Evolutionary conservation across 305 asterid species (phyloP), one percentile per base, ranked within the genome.

Genomic region (Fraxinus sp.): DNA sequence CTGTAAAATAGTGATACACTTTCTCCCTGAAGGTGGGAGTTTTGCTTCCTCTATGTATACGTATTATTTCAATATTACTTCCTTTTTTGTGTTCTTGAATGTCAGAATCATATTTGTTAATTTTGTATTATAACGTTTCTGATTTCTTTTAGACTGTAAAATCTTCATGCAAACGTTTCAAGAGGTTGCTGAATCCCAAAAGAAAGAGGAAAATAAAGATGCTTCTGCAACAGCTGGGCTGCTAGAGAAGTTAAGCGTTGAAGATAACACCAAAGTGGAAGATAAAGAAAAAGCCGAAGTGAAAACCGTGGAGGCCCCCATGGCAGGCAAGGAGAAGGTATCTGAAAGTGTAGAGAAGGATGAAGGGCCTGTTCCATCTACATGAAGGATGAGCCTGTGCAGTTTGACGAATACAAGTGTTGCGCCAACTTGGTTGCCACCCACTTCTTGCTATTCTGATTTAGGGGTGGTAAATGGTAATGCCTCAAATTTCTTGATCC

Each of bases 181-280:
- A 84, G 91, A 88, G 84, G 79, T 89, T 83, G 88, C 90, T 68
- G 90, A 89, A 83, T 90, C 91, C 74, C 92, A 86, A 79, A 80
- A 52, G 75, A 81, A 84, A 37, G 91, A 82, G 82, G 92, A 88
- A 68, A 75, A 80, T 68, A 81, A 79, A 79, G 90, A 88, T 46
- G 90, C 92, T 24, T 83, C 90, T 39, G 85, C 82, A 64, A 81
- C 92, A 41, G 90, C 92, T 72, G 87, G 88, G 43, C 82, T 88
- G 72, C 93, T 90, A 46, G 88, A 88, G 84, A 88, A 90, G 83
- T 84, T 90, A 83, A 88, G 86, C 39, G 92, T 90, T 62, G 89
- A 87, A 79, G 91, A 87, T 7, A 79, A 85, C 81, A 71, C 55
- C 18, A 77, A 84, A n/a, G 87, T 74, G 74, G 80, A 83, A 72